Base-by-base conservation (phyloP, 331 rosid species). In the Stylosanthes scabra region DNA sequence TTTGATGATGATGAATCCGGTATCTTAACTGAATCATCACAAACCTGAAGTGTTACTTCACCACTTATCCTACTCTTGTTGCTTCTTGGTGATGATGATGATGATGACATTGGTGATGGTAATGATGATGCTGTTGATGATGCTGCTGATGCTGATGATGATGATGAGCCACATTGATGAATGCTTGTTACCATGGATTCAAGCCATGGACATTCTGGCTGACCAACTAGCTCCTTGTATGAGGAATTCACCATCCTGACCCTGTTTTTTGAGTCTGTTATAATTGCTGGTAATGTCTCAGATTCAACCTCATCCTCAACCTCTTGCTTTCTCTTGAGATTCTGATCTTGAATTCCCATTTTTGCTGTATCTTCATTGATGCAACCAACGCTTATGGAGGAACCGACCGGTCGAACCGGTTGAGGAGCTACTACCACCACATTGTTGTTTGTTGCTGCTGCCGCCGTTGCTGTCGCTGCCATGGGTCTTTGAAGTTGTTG, bases 161-260 rank as follows among this genome's bases (percentile, higher is more conserved):
- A n/a, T n/a, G n/a, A 70, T 9, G 88, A 37, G 45, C 77, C 65
- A 9, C 88, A 76, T 25, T 20, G 25, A 20, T 20, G 25, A 45
- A 55, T 29, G 12, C 79, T 7, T 11, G 68, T 66, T 45, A 74
- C 85, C 89, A 85, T 87, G 0, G 85, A 78, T 7, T 91, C 96
- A 5, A 95, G 97, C 99, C 99, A 95, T 0, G 86, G 59, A 56
- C 98, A 95, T 52, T 86, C 86, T 0, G 99, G 99, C 66, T 95
- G 98, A 7, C 99, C 98, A 67, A 95, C 90, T 92, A 95, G 75
- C 77, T 90, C 91, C 80, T 87, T 95, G 79, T 90, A 92, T 0
- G 98, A 97, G 6, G 97, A 88, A 81, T 95, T 95, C 0, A 77
- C 97, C 87, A 95, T 78, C 73, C 98, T 83, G 25, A 95, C 83